These are phyloP conservation scores for Intubia oerlemansii DNA, from an alignment of 2,329 filamentous ascomycete species.

Conservation along the genomic window DNA sequence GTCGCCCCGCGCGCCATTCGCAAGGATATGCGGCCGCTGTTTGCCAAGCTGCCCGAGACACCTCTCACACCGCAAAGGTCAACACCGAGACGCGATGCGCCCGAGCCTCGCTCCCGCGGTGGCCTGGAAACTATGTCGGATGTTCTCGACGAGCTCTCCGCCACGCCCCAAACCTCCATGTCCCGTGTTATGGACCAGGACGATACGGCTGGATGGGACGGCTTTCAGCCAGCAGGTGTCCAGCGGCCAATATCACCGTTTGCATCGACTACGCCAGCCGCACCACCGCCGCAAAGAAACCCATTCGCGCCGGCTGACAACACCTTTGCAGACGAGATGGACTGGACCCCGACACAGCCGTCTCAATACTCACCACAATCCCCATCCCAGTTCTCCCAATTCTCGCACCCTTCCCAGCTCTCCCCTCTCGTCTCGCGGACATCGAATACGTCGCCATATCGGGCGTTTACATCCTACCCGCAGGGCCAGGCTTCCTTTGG, in stretches of 20 bases:
- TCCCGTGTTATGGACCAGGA: not conserved
- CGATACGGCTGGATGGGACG: constrained; percentile 4
- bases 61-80: constrained; percentile 6
- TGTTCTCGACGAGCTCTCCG: constrained; percentile 22
- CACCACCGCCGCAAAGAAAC: constrained; percentile 8
- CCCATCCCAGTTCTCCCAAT: too few species aligned
- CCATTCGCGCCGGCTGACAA: too few species aligned
- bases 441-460: constrained; percentile 25
- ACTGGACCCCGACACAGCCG: constrained; percentile 40
- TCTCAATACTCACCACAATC: too few species aligned
- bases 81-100: not conserved
- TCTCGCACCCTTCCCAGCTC: too few species aligned
- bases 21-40: constrained; percentile 36
- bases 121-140: constrained; percentile 20
- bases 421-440: too few species aligned
- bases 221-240: not conserved
- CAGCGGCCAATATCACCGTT: not conserved
- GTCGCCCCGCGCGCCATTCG: constrained; percentile 24
- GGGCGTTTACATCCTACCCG: constrained; percentile 25
- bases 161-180: constrained; percentile 7
- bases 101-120: constrained; percentile 5
- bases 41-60: constrained; percentile 13
- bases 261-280: not conserved
- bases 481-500: constrained; percentile 21
- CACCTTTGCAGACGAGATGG: constrained; percentile 48